Evolutionary conservation across 768 basidiomycete species (phyloP).

Genomic region (Auricularia cornea): DNA sequence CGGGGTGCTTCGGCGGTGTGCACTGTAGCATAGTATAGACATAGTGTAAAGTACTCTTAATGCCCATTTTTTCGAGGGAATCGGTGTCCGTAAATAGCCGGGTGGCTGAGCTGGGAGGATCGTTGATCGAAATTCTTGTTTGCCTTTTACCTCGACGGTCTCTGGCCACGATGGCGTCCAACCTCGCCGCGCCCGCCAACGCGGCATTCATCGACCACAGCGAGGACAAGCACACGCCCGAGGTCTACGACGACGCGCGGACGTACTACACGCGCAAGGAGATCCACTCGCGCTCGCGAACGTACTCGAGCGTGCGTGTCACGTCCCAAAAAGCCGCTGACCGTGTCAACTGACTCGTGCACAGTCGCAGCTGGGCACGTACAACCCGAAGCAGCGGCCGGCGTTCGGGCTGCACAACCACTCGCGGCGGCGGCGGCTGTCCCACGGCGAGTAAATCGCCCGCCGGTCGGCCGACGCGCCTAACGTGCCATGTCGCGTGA

Average conservation of each 20-base stretch:
- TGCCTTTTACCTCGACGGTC: background rate
- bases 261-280: constrained; percentile 80
- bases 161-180: background rate
- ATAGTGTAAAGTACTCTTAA: no score
- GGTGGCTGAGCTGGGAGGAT: background rate
- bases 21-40: no score
- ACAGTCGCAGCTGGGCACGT: constrained; percentile 65
- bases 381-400: constrained; percentile 60
- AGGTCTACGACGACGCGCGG: constrained; percentile 59
- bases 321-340: constrained; percentile 5
- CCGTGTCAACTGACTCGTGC: constrained; percentile 3
- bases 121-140: no score
- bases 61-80: no score
- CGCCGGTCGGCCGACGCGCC: background rate
- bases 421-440: constrained; percentile 67
- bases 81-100: no score
- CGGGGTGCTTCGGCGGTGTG: background rate
- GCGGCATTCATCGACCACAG: constrained; percentile 36
- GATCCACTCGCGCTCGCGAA: constrained; percentile 71
- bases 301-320: constrained; percentile 72
- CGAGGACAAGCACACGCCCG: constrained; percentile 21
- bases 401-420: constrained; percentile 74
- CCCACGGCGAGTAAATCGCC: constrained; percentile 45
- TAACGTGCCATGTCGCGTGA: constrained; percentile 11
- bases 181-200: background rate